Conservation (phyloP, 805 yeast genomes). For the Phaffomyces opuntiae region DNA sequence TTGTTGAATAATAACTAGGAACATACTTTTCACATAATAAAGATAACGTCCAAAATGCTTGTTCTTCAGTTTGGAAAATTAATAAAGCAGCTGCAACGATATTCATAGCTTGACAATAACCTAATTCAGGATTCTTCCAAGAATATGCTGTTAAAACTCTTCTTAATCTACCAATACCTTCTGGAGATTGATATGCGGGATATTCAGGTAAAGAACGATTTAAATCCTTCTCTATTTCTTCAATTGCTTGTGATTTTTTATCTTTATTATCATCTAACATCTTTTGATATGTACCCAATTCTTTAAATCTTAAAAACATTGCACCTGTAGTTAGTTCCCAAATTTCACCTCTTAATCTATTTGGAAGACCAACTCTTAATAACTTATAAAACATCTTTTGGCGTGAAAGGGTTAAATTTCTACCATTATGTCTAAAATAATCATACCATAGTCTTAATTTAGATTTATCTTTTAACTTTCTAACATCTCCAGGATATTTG, state of each 20-base stretch:
- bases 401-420: constrained; percentile 68
- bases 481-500: constrained; percentile 87
- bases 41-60: constrained; percentile 90
- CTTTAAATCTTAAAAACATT: constrained; percentile 60
- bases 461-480: constrained; percentile 67
- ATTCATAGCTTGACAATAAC: constrained; percentile 99
- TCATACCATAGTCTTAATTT: constrained; percentile 94
- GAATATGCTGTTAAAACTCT: constrained; percentile 90
- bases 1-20: constrained; percentile 94
- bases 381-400: constrained; percentile 76
- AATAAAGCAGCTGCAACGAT: constrained; percentile 76
- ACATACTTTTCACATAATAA: constrained; percentile 76
- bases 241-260: constrained; percentile 74
- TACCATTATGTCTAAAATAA: constrained; percentile 74
- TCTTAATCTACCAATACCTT: constrained; percentile 79
- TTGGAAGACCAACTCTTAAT: constrained; percentile 90
- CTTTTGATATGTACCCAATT: constrained; percentile 50
- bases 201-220: constrained; percentile 94
- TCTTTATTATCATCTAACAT: constrained; percentile 56
- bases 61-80: constrained; percentile 90
- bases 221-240: constrained; percentile 93
- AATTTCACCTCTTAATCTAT: constrained; percentile 86
- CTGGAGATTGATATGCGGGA: constrained; percentile 81
- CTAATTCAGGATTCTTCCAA: constrained; percentile 95
- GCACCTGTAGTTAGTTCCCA: constrained; percentile 95